Evolutionary conservation across 345 rosid species (phyloP), one percentile per base, ranked within the genome.

Genomic region (Gossypium rotundifolium): DNA sequence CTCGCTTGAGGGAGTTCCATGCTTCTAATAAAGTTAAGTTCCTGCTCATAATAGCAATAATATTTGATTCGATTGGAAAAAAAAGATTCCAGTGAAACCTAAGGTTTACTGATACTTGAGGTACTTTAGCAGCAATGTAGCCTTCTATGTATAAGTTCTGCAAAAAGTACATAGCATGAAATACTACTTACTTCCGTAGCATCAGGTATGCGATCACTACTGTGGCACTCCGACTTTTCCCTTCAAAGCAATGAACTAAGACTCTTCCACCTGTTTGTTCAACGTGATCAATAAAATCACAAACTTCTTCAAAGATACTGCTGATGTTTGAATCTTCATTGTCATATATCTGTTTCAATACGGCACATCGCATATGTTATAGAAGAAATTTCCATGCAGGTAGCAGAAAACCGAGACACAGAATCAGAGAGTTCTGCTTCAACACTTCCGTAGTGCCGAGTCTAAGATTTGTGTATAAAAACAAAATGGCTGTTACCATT

Each of bases 201-300:
- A 96, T 93, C 69, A 96, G 75, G 83, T 91, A 89, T 13, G 98
- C 96, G 7, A 93, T 75, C 70, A 96, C 96, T 48, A 91, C 74
- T 1, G 98, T 96, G 65, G 98, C 94, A 79, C 99, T 96, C 85
- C 98, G 90, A 84, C 99, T 96, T 79, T 84, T 91, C 77, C 99
- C 99, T 84, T 96, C 99, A 40, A 96, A 96, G 87, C 99, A 96
- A 80, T 96, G 99, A 78, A 96, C 96, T 70, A 96, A 81, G 59
- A 93, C 84, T 84, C 79, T 88, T 75, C 94, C 93, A 2, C 93
- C 92, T 49, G 71, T 80, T 77, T 89, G 84, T 79, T 93, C 99
- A 1, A 94, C 97, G 72, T 85, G 84, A 75, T 93, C 91, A 62
- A 93, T 93, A 66, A 88, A 91, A 78, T 88, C 86, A 13, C 84